These are phyloP conservation scores for Aspergillus sp. DNA, from an alignment of 2,329 filamentous ascomycete genomes.

Conservation along the genomic window DNA sequence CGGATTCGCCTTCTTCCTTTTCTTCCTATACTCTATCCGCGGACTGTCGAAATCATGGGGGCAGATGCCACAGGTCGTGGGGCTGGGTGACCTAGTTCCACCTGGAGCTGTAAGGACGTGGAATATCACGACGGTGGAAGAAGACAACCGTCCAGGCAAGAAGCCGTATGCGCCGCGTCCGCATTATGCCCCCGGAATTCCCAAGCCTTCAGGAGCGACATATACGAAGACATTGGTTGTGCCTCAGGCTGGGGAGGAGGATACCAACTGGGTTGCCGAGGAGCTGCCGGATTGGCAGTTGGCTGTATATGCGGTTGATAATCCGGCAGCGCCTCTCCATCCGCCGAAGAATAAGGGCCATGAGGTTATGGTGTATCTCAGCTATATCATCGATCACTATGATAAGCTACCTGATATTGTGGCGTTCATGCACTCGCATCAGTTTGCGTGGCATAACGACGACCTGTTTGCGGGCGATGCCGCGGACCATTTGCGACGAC, in stretches of 20 bases:
- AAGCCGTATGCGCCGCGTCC: conserved; percentile 22
- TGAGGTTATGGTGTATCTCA: conserved; percentile 56
- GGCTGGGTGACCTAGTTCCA: conserved; percentile 27
- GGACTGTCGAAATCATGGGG: conserved; percentile 28
- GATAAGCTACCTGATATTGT: conserved; percentile 50
- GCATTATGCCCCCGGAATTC: conserved; percentile 26
- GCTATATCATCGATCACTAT: conserved; percentile 57
- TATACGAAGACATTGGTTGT: conserved; percentile 51
- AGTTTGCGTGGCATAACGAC: conserved; percentile 53
- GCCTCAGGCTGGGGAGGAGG: conserved; percentile 44
- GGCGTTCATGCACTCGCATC: conserved; percentile 54
- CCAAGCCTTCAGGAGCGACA: conserved; percentile 39
- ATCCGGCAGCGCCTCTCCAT: conserved; percentile 42
- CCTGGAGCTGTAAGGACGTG: conserved; percentile 7
- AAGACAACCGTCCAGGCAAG: conserved; percentile 5
- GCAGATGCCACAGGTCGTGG: conserved; percentile 27
- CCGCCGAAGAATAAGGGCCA: conserved; percentile 53
- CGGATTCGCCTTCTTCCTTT: conserved; percentile 24
- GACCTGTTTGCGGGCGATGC: conserved; percentile 45
- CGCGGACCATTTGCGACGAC: conserved; percentile 42
- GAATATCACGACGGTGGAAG: conserved; percentile 7
- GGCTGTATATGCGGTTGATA: conserved; percentile 47
- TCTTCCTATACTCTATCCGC: conserved; percentile 22
- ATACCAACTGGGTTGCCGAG: conserved; percentile 47
- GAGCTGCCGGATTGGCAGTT: conserved; percentile 43